Evolutionary conservation across 805 yeast species (phyloP), one percentile per base, ranked within the genome.

Genomic region (Saccharomycopsis sp.): DNA sequence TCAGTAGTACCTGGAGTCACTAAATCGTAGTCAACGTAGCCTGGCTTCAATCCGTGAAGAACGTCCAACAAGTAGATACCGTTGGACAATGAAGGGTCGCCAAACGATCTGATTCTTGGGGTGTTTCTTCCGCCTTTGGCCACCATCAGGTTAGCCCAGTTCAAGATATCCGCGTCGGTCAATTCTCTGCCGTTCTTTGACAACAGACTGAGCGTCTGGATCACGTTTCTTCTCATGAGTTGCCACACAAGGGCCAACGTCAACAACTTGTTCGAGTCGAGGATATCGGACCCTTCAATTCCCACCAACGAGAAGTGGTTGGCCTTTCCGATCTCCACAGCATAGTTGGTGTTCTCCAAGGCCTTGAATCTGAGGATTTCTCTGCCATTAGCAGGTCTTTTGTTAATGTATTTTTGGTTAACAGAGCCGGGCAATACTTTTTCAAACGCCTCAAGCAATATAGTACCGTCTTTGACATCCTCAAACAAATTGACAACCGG

Each of bases 211-310:
- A 94, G 80, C 1, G 99, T 94, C 65, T 85, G 81, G 62, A 85
- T 86, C 67, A 94, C 96, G 73, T 94, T 94, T 72, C 97, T 83
- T 72, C 99, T 85, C 99, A 94, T 94, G 69, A 94, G 80, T 78
- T 94, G 99, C 99, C 99, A 94, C 44, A 93, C 97, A 57, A 94
- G 80, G 14, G 94, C 99, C 65, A 94, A 80, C 0, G 97, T 90
- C 66, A 94, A 79, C 55, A 93, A 79, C 69, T 87, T 89, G 70
- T 86, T 86, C 64, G 97, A 98, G 72, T 94, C 99, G 47, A 89
- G 86, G 65, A 94, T 93, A 74, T 94, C 99, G 2, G 97, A 89
- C 56, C 99, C 99, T 71, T 94, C 98, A 63, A 94, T 94, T 64
- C 99, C 99, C 55, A 94, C 99, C 59, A 94, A 79, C 1, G 98